phyloP scores from a whole-genome alignment of 352 stramenopile species.

The Phytopythium delawarense region DNA sequence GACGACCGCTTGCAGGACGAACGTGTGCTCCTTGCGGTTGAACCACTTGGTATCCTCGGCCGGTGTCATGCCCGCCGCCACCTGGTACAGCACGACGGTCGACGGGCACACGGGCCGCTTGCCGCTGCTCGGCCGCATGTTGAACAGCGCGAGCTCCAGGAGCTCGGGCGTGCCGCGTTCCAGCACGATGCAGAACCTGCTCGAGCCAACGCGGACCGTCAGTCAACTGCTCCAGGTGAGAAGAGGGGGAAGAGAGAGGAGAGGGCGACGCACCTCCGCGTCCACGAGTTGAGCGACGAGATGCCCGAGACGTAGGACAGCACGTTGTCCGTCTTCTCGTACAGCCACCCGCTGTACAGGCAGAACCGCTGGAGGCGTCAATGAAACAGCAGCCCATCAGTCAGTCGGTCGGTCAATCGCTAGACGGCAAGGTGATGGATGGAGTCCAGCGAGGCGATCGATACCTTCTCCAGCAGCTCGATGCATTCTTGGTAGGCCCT shows the following conservation, averaged over 20 bases:
- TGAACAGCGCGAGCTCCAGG: constrained; percentile 73
- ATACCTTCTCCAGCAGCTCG: constrained; percentile 55
- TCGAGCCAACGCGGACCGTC: not conserved
- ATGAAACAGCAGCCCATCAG: constrained; percentile 7
- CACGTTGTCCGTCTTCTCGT: constrained; percentile 59
- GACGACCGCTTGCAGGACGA: constrained; percentile 36
- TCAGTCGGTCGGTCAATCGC: not conserved
- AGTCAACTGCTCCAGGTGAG: not conserved
- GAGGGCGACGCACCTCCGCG: constrained; percentile 12
- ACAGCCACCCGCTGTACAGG: constrained; percentile 59
- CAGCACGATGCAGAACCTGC: constrained; percentile 61
- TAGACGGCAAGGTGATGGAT: not conserved
- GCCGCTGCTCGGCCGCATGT: constrained; percentile 32
- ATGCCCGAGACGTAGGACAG: constrained; percentile 53
- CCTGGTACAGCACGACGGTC: constrained; percentile 58
- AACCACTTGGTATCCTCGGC: constrained; percentile 64
- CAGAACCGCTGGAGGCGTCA: constrained; percentile 34
- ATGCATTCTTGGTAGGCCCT: constrained; percentile 37
- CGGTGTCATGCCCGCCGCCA: constrained; percentile 37
- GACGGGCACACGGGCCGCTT: constrained; percentile 48
- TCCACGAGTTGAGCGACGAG: constrained; percentile 64
- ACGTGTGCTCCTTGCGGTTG: constrained; percentile 60
- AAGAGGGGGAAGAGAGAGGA: not conserved
- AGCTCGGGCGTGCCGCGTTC: constrained; percentile 50
- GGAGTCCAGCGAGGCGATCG: not conserved